phyloP scores from a whole-genome alignment of 1,284 basidiomycete genomes.

The Cutaneotrichosporon curvatum region DNA sequence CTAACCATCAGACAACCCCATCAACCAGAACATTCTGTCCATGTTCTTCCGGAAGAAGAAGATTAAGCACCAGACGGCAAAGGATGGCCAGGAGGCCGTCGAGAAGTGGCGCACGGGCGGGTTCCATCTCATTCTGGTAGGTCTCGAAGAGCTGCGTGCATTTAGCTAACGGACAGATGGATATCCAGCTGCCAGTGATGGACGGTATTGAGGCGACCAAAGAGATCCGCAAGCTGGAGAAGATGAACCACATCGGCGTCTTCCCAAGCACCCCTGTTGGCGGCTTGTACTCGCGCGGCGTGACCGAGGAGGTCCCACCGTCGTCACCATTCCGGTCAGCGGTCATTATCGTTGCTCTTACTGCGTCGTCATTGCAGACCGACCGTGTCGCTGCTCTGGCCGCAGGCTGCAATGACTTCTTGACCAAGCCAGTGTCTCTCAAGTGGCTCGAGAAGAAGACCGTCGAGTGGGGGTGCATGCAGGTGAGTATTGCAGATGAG shows the following conservation, averaged over 20 bases:
- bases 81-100: slow-evolving; percentile 91
- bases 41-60: slow-evolving; percentile 95
- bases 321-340: slow-evolving; percentile 73
- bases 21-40: slow-evolving; percentile 93
- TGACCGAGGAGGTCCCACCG: slow-evolving; percentile 1
- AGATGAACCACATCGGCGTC: slow-evolving; percentile 58
- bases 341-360: slow-evolving; percentile 97
- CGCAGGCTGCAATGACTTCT: slow-evolving; percentile 97
- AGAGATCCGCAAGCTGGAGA: slow-evolving; percentile 84
- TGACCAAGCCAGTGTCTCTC: slow-evolving; percentile 93
- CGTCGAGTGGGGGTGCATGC: slow-evolving; percentile 79
- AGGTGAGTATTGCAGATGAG: slow-evolving; percentile 26
- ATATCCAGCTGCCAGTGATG: slow-evolving; percentile 99
- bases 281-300: slow-evolving; percentile 49
- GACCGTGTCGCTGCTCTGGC: slow-evolving; percentile 93
- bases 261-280: slow-evolving; percentile 59
- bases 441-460: slow-evolving; percentile 98
- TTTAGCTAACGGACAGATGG: slow-evolving; percentile 66
- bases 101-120: slow-evolving; percentile 89
- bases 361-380: slow-evolving; percentile 83
- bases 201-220: slow-evolving; percentile 96
- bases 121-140: slow-evolving; percentile 90
- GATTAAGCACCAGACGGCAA: slow-evolving; percentile 91
- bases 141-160: neutral
- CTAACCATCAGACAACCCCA: slow-evolving; percentile 76